Percentiles rank a stretch among this genome's conserved stretches.
Evolutionary conservation across 768 basidiomycete genomes (phyloP).

Genomic region (Clathrus columnatus): DNA sequence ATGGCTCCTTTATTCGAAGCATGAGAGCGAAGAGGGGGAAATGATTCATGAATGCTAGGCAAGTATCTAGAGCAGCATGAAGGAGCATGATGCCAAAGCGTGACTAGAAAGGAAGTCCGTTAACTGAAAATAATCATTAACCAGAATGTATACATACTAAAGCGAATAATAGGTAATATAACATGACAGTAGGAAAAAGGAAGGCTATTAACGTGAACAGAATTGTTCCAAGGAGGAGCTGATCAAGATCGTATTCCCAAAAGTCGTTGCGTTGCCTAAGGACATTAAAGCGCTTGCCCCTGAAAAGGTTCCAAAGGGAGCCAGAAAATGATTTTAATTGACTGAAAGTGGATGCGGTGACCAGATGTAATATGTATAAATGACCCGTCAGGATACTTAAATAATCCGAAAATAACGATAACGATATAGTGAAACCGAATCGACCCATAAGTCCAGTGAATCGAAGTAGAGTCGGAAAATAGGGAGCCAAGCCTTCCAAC

Average conservation of each 20-base stretch:
- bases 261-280: constrained; percentile 82
- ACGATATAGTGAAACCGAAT: constrained; percentile 41
- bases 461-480: constrained; percentile 27
- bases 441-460: constrained; percentile 26
- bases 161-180: constrained; percentile 80
- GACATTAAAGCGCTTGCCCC: constrained; percentile 88
- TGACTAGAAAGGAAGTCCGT: constrained; percentile 27
- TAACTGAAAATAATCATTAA: background rate
- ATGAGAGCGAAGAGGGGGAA: constrained; percentile 88
- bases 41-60: constrained; percentile 77
- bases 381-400: constrained; percentile 63
- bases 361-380: constrained; percentile 57
- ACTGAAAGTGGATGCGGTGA: constrained; percentile 53
- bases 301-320: constrained; percentile 83
- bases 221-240: constrained; percentile 89
- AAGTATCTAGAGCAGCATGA: constrained; percentile 54
- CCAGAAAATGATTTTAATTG: constrained; percentile 48
- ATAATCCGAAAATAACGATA: constrained; percentile 60
- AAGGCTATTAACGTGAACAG: constrained; percentile 77
- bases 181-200: constrained; percentile 75
- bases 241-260: constrained; percentile 88
- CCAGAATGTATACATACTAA: constrained; percentile 33
- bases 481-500: constrained; percentile 22
- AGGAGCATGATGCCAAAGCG: constrained; percentile 45
- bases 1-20: constrained; percentile 75